Percentiles rank a stretch among this genome's conserved stretches.
phyloP scores from a whole-genome alignment of 768 basidiomycete species.

The Ramaria rubella region DNA sequence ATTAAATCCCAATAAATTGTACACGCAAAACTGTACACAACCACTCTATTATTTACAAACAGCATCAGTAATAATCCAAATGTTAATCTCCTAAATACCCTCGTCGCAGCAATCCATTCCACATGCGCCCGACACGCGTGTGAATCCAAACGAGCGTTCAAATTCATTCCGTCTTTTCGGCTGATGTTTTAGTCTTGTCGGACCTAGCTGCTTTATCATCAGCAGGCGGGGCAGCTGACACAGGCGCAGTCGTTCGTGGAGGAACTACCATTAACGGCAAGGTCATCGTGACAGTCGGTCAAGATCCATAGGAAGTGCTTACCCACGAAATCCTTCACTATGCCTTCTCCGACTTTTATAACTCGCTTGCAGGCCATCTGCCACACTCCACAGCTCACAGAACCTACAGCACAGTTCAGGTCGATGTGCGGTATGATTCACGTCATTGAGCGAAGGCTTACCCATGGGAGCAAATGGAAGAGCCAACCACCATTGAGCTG shows the following conservation, averaged over 20 bases:
- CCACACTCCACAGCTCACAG: conserved; percentile 91
- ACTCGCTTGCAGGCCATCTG: conserved; percentile 89
- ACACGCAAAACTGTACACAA: too few relatives aligned
- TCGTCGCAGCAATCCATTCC: too few relatives aligned
- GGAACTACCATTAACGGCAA: too few relatives aligned
- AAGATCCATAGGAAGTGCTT: neutral
- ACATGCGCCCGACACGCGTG: too few relatives aligned
- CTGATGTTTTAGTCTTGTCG: too few relatives aligned
- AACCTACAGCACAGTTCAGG: conserved; percentile 47
- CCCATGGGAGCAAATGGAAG: conserved; percentile 89
- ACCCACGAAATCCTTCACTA: conserved; percentile 59
- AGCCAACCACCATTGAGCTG: conserved; percentile 79
- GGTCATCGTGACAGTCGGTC: neutral
- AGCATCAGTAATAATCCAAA: too few relatives aligned
- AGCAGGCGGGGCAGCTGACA: neutral
- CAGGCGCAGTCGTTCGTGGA: neutral
- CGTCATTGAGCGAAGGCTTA: too few relatives aligned
- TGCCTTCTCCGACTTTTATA: conserved; percentile 67
- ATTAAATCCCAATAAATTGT: too few relatives aligned
- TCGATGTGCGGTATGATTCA: conserved; percentile 4
- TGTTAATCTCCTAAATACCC: too few relatives aligned
- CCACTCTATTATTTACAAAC: too few relatives aligned
- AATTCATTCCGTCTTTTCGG: neutral
- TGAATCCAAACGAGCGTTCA: too few relatives aligned
- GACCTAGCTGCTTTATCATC: neutral